Evolutionary conservation across 768 basidiomycete species (phyloP).

Genomic region (Pleurotus citrinopileatus): DNA sequence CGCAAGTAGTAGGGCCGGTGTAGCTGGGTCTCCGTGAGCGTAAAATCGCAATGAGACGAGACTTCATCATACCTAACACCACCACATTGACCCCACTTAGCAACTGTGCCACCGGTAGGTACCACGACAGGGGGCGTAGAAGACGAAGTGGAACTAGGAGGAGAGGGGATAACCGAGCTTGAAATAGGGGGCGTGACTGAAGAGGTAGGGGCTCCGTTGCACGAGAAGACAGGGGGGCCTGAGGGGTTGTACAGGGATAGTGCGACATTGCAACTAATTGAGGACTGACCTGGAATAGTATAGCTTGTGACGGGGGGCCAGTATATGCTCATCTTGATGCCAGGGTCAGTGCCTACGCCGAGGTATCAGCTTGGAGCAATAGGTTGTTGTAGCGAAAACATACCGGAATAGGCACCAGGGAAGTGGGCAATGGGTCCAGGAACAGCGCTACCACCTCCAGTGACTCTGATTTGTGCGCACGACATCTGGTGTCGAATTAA

Average conservation of each 20-base stretch:
- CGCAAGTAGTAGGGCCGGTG: slow-evolving; percentile 40
- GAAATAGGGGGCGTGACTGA: not conserved
- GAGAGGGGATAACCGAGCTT: not conserved
- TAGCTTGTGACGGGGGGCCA: slow-evolving; percentile 2
- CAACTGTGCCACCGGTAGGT: not conserved
- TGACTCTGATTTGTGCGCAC: slow-evolving; percentile 4
- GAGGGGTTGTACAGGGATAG: too few species aligned
- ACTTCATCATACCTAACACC: slow-evolving; percentile 34
- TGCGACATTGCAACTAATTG: too few species aligned
- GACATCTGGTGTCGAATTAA: not conserved
- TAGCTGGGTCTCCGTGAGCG: not conserved
- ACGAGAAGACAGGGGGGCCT: slow-evolving; percentile 3
- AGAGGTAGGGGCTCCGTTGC: not conserved
- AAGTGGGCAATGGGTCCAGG: slow-evolving; percentile 1
- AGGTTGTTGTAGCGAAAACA: not conserved
- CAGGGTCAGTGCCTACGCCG: slow-evolving; percentile 6
- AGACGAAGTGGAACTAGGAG: not conserved
- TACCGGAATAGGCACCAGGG: slow-evolving; percentile 4
- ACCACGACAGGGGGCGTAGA: not conserved
- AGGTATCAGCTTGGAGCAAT: not conserved
- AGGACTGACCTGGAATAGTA: slow-evolving; percentile 2
- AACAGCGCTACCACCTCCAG: not conserved
- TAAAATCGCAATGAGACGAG: not conserved
- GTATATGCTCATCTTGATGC: slow-evolving; percentile 5
- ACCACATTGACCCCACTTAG: slow-evolving; percentile 44